Conservation (phyloP, 495 filamentous ascomycete genomes). For the Tetracladium marchalianum region DNA sequence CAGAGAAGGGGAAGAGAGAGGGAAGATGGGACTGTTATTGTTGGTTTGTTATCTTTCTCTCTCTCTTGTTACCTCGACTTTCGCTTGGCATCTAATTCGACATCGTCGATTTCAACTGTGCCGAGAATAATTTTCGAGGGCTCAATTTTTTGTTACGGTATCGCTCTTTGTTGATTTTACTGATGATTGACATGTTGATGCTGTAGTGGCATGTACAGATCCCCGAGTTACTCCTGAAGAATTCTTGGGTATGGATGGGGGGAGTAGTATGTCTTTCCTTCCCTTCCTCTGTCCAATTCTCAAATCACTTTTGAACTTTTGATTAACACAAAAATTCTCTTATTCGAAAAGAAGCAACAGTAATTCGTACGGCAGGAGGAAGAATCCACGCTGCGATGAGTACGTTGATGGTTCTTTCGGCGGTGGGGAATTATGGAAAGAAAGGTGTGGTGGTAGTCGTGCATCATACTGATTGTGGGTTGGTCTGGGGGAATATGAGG, state of each 20-base stretch:
- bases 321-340: too few relatives aligned
- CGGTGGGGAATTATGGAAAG: conserved; percentile 14
- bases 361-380: conserved; percentile 14
- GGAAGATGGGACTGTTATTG: conserved; percentile 16
- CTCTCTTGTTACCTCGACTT: not conserved
- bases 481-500: not conserved
- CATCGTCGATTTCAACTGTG: too few relatives aligned
- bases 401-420: conserved; percentile 12
- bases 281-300: too few relatives aligned
- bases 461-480: conserved; percentile 21
- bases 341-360: conserved; percentile 15
- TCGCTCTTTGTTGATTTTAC: too few relatives aligned
- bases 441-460: conserved; percentile 17
- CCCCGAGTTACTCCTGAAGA: conserved; percentile 10
- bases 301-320: too few relatives aligned
- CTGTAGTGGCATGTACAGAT: conserved; percentile 15
- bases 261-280: conserved; percentile 3
- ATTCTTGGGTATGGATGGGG: conserved; percentile 13
- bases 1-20: conserved; percentile 16
- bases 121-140: too few relatives aligned
- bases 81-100: not conserved
- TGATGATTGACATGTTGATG: too few relatives aligned
- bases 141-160: too few relatives aligned
- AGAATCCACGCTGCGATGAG: conserved; percentile 10
- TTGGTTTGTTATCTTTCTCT: conserved; percentile 6